phyloP scores from a whole-genome alignment of 1,284 basidiomycete species.

The Abortiporus biennis region DNA sequence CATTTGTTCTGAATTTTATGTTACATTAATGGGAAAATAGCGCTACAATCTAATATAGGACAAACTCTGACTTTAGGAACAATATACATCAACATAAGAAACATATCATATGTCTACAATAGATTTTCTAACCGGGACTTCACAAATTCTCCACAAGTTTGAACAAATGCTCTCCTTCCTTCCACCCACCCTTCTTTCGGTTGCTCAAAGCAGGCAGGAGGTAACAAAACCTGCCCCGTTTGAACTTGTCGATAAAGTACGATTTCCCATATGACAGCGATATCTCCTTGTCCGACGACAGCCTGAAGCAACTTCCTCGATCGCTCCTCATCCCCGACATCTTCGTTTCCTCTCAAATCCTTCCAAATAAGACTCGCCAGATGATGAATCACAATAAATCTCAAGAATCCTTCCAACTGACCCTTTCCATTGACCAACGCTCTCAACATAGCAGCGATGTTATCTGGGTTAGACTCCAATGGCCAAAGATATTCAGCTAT shows the following conservation, averaged over 20 bases:
- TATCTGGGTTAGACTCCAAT: constrained; percentile 57
- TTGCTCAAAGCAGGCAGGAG: constrained; percentile 35
- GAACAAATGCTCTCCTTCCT: constrained; percentile 21
- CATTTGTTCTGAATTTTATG: too few relatives aligned
- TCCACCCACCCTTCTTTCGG: constrained; percentile 19
- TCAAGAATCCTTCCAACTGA: constrained; percentile 54
- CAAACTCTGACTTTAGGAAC: too few relatives aligned
- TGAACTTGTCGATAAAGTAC: constrained; percentile 41
- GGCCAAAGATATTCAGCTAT: constrained; percentile 68
- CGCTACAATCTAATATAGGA: too few relatives aligned
- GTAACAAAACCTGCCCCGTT: constrained; percentile 24
- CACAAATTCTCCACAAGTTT: constrained; percentile 14
- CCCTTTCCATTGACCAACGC: constrained; percentile 41
- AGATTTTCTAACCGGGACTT: constrained; percentile 19
- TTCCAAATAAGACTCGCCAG: constrained; percentile 73
- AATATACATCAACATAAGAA: too few relatives aligned
- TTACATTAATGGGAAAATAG: too few relatives aligned
- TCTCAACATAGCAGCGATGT: constrained; percentile 59
- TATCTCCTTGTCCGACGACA: constrained; percentile 43
- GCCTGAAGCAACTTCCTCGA: constrained; percentile 46
- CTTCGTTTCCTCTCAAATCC: constrained; percentile 33
- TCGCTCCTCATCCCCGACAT: constrained; percentile 29
- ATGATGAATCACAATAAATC: constrained; percentile 75
- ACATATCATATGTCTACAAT: too few relatives aligned
- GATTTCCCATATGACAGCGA: constrained; percentile 45